Evolutionary conservation across 2,329 filamentous ascomycete species (phyloP).

Genomic region (Ophiostoma sp.): DNA sequence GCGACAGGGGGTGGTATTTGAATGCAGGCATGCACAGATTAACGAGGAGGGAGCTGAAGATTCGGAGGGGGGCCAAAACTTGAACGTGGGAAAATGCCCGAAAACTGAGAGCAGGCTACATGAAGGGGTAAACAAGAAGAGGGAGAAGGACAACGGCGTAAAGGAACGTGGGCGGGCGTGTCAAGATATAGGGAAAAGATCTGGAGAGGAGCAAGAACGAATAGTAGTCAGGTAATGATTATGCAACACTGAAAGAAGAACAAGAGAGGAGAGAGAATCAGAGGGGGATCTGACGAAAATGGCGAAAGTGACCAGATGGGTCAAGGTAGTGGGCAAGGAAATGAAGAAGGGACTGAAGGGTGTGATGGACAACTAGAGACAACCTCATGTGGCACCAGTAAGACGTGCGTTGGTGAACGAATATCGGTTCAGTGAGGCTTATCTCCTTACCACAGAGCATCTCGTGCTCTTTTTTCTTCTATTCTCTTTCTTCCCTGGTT

Average conservation of each 20-base stretch:
- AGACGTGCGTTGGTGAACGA: neutral
- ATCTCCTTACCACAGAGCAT: neutral
- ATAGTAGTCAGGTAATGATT: neutral
- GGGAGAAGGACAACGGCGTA: neutral
- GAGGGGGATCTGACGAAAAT: neutral
- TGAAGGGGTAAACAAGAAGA: neutral
- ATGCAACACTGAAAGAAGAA: neutral
- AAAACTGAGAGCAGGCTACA: too few species aligned
- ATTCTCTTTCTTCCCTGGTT: too few species aligned
- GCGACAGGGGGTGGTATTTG: neutral
- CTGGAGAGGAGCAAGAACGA: neutral
- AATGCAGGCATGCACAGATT: neutral
- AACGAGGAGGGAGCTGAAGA: neutral
- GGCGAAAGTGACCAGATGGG: neutral
- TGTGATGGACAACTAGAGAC: neutral
- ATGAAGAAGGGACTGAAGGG: neutral
- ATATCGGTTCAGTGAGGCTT: neutral
- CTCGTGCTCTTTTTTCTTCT: too few species aligned
- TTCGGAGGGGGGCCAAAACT: neutral
- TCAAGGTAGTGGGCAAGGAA: neutral
- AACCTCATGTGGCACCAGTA: neutral
- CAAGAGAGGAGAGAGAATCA: neutral
- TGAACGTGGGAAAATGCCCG: too few species aligned
- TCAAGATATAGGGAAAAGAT: neutral
- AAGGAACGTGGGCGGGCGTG: neutral